These are phyloP conservation scores for Neofusicoccum ribis DNA, from an alignment of 2,329 filamentous ascomycete species.

Conservation along the genomic window DNA sequence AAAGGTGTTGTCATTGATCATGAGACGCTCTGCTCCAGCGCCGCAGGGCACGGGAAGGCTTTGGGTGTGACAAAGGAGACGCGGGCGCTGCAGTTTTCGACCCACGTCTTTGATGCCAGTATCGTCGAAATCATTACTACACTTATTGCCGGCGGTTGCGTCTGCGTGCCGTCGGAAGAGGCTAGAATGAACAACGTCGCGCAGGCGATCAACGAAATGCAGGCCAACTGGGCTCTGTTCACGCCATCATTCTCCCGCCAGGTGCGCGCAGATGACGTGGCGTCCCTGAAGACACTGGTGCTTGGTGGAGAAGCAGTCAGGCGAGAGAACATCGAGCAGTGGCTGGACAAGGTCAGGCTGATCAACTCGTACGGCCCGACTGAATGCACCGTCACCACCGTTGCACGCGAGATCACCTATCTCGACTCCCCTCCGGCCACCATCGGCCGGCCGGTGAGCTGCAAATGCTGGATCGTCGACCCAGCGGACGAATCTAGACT, in stretches of 20 bases:
- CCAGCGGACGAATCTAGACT: constrained; percentile 28
- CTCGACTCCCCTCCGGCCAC: neutral
- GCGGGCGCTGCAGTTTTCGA: constrained; percentile 34
- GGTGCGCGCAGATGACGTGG: constrained; percentile 37
- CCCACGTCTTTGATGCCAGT: constrained; percentile 58
- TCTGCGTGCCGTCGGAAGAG: constrained; percentile 58
- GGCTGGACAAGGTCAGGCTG: constrained; percentile 37
- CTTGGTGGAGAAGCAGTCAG: constrained; percentile 37
- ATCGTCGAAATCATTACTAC: constrained; percentile 59
- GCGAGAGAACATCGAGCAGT: constrained; percentile 21
- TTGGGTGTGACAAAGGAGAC: neutral
- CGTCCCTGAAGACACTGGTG: constrained; percentile 41
- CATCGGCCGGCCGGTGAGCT: neutral
- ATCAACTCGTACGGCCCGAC: constrained; percentile 40
- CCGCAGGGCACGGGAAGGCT: constrained; percentile 15
- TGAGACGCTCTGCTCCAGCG: constrained; percentile 31
- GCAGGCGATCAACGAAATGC: constrained; percentile 34
- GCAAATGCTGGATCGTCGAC: constrained; percentile 38
- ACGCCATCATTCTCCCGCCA: constrained; percentile 40
- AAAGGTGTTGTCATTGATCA: constrained; percentile 27
- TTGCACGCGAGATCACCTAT: constrained; percentile 18
- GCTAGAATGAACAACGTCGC: constrained; percentile 37
- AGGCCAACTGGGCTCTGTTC: constrained; percentile 45
- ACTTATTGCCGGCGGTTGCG: constrained; percentile 50
- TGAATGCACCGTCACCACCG: neutral